Percentiles rank a stretch among this genome's conserved stretches.
Evolutionary conservation across 2,329 filamentous ascomycete genomes (phyloP).

Genomic region (Atkinsonella texensis): DNA sequence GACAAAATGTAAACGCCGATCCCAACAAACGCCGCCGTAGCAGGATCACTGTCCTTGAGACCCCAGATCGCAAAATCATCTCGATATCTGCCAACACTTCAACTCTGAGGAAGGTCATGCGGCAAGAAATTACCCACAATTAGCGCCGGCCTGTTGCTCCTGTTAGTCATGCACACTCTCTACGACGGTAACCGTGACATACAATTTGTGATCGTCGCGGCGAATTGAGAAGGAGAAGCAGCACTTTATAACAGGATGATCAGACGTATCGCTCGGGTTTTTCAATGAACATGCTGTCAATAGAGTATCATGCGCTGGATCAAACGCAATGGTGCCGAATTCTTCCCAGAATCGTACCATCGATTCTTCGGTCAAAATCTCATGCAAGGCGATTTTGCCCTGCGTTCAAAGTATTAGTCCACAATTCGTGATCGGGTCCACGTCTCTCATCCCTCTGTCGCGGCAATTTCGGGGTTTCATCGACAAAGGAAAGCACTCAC

Average conservation of each 20-base stretch:
- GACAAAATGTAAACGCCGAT: no score
- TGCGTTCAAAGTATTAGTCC: constrained; percentile 21
- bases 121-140: constrained; percentile 97
- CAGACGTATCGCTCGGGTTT: constrained; percentile 58
- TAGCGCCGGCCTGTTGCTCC: constrained; percentile 58
- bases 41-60: neutral
- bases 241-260: constrained; percentile 69
- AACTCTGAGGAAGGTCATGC: constrained; percentile 46
- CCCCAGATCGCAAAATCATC: no score
- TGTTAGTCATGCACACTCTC: neutral
- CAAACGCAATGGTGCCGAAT: constrained; percentile 95
- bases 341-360: constrained; percentile 98
- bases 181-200: constrained; percentile 27
- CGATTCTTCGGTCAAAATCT: constrained; percentile 90
- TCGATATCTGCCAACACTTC: neutral
- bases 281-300: constrained; percentile 88
- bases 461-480: neutral
- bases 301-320: constrained; percentile 85
- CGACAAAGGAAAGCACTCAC: constrained; percentile 38
- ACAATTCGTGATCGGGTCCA: neutral
- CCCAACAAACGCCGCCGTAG: neutral
- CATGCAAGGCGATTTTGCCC: constrained; percentile 91
- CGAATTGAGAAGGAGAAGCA: constrained; percentile 97
- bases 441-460: neutral
- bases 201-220: constrained; percentile 94